Conservation (phyloP, 768 basidiomycete species). For the Termitomyces sp. region DNA sequence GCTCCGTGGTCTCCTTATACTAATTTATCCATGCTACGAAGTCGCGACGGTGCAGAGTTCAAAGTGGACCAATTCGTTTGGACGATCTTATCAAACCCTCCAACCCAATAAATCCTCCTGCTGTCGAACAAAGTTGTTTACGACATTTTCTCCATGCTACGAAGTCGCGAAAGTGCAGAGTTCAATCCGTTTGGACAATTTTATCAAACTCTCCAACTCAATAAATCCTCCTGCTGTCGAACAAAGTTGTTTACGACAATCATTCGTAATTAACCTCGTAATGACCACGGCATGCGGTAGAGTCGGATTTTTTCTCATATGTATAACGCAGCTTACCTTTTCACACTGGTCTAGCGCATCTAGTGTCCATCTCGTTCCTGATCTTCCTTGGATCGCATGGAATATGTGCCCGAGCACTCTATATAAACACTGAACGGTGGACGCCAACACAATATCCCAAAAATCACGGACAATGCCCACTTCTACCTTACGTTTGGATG, state of each 20-base stretch:
- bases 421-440: background rate
- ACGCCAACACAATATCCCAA: background rate
- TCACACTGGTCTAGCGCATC: background rate
- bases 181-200: background rate
- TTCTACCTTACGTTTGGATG: background rate
- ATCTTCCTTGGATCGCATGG: constrained; percentile 5
- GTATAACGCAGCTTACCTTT: background rate
- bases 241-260: background rate
- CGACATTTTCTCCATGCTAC: background rate
- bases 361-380: background rate
- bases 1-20: background rate
- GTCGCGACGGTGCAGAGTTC: background rate
- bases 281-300: background rate
- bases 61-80: background rate
- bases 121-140: constrained; percentile 1
- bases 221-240: background rate
- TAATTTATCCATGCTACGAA: background rate
- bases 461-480: constrained; percentile 4
- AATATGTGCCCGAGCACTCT: background rate
- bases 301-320: background rate
- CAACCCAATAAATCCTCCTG: background rate
- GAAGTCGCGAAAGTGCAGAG: background rate
- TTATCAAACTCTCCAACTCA: background rate
- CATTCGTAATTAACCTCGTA: background rate
- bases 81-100: background rate